Evolutionary conservation across 2,329 filamentous ascomycete species (phyloP), one percentile per base, ranked within the genome.

Genomic region (Paracorniculantispora psalliotae): DNA sequence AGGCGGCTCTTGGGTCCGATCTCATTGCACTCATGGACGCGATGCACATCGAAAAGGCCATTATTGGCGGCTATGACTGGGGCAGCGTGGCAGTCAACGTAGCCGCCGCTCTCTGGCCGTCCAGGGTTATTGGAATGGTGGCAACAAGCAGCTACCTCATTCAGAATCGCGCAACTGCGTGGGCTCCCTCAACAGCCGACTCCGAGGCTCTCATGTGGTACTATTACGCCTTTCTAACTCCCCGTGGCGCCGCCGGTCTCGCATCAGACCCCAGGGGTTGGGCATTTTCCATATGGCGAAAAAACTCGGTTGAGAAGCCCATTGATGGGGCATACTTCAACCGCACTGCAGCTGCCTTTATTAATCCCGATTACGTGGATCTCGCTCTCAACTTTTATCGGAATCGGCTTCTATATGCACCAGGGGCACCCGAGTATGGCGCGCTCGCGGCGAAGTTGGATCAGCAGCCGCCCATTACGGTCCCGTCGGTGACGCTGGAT

Each of bases 341-440:
- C 21, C 48, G 54, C 43, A 48, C 26, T 4, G 47, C 12, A 7
- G 50, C 43, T 15, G 54, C 54, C 1, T 61, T 61, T 35, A 44
- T 15, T 9, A 61, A 61, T 25, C 52, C 52, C 15, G 59, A 61
- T 26, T 61, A 61, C 30, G 53, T 57, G n/a, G 37, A 25, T 25
- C 43, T 61, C n/a, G 59, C 43, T 4, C 49, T 53, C n/a, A 55
- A 57, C 28, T 55, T 61, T n/a, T 61, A 61, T 28, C 43, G 52
- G 17, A 55, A 61, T 35, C 44, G 53, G 4, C 35, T 61, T 35
- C 59, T 61, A 3, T 61, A 57, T 30, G 59, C 53, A 23, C 53
- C 59, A 5, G 52, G 59, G 2, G 59, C 57, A 19, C 52, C 53
- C 19, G 26, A 61, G 13, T 61, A 61, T 41, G 53, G 53, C 6